Conservation (phyloP, 208 protist species). For the Trypanosoma scelopori region DNA sequence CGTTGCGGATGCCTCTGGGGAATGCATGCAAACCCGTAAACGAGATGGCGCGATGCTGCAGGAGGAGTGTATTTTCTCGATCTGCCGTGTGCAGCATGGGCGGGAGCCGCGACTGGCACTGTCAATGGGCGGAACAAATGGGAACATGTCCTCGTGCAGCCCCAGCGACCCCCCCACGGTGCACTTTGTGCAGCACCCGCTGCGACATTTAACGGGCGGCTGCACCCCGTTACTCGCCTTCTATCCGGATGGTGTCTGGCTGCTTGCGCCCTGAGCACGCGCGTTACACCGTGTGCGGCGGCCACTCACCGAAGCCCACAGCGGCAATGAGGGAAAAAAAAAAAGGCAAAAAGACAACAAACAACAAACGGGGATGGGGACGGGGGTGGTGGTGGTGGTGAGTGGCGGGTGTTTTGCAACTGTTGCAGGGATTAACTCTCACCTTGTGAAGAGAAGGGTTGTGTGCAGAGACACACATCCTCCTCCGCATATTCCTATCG, state of each 20-base stretch:
- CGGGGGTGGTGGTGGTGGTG: background rate
- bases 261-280: background rate
- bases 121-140: background rate
- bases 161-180: background rate
- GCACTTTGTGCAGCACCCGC: constrained; percentile 21
- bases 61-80: constrained; percentile 5
- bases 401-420: background rate
- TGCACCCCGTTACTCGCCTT: constrained; percentile 5
- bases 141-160: background rate
- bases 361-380: no score
- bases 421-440: background rate
- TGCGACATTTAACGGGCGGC: background rate
- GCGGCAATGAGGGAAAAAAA: background rate
- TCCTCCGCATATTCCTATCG: no score
- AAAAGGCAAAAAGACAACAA: no score
- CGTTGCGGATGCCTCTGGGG: constrained; percentile 9
- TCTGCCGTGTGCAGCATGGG: constrained; percentile 4
- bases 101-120: background rate
- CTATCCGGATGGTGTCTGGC: constrained; percentile 23
- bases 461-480: no score
- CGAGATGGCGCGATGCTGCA: background rate
- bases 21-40: background rate
- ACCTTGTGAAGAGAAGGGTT: background rate
- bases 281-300: background rate
- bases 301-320: background rate